A percentile compares a stretch with the other conserved stretches of the same genome.
Evolutionary conservation across 1,139 yeast species (phyloP).

Genomic region (Debaryomycetaceae sp.): DNA sequence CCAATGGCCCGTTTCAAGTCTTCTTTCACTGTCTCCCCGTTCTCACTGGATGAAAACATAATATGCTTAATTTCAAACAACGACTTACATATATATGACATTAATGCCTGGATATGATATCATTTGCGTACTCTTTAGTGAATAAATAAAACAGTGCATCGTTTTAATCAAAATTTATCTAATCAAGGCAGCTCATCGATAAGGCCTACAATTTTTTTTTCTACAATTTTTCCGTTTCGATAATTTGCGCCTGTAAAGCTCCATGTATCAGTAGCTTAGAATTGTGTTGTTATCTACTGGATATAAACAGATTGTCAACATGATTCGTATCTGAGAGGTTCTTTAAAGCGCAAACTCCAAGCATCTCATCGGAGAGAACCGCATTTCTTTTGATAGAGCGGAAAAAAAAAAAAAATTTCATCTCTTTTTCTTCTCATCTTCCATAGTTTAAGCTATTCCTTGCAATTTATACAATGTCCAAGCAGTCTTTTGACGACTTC

Average conservation of each 20-base stretch:
- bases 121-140: no score
- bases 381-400: neutral
- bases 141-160: no score
- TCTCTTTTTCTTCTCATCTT: neutral
- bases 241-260: no score
- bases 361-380: neutral
- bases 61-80: neutral
- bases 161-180: no score
- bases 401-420: neutral
- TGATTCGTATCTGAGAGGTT: no score
- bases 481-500: slow-evolving; percentile 33
- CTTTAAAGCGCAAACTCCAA: no score
- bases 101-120: neutral
- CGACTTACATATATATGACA: neutral
- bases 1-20: neutral
- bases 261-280: no score
- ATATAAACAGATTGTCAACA: no score
- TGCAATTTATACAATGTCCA: slow-evolving; percentile 18
- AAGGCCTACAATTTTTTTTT: no score
- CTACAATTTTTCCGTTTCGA: no score
- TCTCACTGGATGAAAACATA: neutral
- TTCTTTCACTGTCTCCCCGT: neutral
- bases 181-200: no score
- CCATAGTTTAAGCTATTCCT: neutral
- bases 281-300: no score